Percentiles rank a stretch among this genome's conserved stretches.
Conservation (phyloP, 2,329 filamentous ascomycete genomes). For the Claviceps cyperi region DNA sequence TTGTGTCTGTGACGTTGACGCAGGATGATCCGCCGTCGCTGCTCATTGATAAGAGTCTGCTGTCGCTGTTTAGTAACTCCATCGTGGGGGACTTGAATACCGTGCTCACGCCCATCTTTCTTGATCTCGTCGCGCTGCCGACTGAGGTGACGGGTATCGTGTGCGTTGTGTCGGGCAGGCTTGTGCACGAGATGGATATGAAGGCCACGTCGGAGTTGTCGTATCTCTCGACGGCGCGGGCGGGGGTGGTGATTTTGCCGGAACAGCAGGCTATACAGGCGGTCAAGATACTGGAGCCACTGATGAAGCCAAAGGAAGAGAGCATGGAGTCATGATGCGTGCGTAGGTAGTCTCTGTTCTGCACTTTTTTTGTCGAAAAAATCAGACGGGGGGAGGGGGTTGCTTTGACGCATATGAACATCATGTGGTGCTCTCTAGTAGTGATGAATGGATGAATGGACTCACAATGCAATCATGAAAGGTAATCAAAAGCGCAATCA, state of each 20-base stretch:
- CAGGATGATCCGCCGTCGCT: constrained; percentile 61
- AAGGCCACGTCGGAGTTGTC: constrained; percentile 58
- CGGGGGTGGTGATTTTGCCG: constrained; percentile 77
- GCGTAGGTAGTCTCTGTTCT: neutral
- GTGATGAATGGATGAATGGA: no score
- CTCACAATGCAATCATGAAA: no score
- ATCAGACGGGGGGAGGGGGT: no score
- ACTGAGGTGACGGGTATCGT: constrained; percentile 89
- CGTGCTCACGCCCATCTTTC: constrained; percentile 69
- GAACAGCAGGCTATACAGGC: constrained; percentile 61
- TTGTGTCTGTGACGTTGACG: constrained; percentile 60
- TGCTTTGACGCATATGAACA: no score
- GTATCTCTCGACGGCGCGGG: constrained; percentile 77
- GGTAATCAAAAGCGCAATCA: no score
- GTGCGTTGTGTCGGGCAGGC: constrained; percentile 73
- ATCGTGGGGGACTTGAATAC: constrained; percentile 62
- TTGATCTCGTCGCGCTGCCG: constrained; percentile 69
- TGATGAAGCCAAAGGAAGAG: constrained; percentile 23
- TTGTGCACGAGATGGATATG: constrained; percentile 57
- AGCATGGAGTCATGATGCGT: neutral
- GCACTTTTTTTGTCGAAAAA: no score
- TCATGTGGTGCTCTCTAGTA: no score
- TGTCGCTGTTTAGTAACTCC: constrained; percentile 54
- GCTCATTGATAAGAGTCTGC: constrained; percentile 53
- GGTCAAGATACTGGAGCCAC: constrained; percentile 49